Conservation (phyloP, 2,329 filamentous ascomycete species). For the Calonectria leucothoes region DNA sequence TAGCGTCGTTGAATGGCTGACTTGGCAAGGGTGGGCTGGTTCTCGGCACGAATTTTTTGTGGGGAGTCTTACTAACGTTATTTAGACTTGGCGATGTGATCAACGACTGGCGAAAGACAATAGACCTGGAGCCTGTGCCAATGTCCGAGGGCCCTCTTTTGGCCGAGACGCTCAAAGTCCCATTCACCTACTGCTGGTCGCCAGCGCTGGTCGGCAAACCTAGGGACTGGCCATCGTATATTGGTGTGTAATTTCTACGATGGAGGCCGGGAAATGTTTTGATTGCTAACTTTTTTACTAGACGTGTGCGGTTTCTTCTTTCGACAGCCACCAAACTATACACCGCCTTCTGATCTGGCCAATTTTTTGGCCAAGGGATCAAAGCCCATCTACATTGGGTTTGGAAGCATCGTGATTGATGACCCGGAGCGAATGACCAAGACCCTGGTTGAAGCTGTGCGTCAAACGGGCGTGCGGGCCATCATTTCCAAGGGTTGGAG, state of each 20-base stretch:
- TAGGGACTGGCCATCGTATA: slow-evolving; percentile 71
- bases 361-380: slow-evolving; percentile 68
- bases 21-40: slow-evolving; percentile 72
- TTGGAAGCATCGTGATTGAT: slow-evolving; percentile 79
- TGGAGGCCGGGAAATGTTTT: too few relatives aligned
- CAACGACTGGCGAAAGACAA: slow-evolving; percentile 28
- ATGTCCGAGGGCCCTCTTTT: slow-evolving; percentile 77
- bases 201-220: slow-evolving; percentile 75
- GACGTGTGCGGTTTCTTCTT: slow-evolving; percentile 74
- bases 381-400: slow-evolving; percentile 76
- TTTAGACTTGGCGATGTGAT: slow-evolving; percentile 34
- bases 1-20: slow-evolving; percentile 78
- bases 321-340: slow-evolving; percentile 66
- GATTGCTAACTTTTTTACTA: slow-evolving; percentile 1
- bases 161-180: slow-evolving; percentile 73
- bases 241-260: slow-evolving; percentile 52
- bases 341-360: slow-evolving; percentile 63
- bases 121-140: slow-evolving; percentile 28
- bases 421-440: slow-evolving; percentile 73
- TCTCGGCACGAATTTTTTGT: background rate
- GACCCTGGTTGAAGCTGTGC: slow-evolving; percentile 75
- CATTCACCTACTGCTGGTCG: slow-evolving; percentile 85
- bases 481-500: slow-evolving; percentile 81
- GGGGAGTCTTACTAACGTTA: background rate
- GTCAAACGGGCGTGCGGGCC: slow-evolving; percentile 71